Evolutionary conservation across 768 basidiomycete genomes (phyloP).

Genomic region (Podaxis carcinomalis): DNA sequence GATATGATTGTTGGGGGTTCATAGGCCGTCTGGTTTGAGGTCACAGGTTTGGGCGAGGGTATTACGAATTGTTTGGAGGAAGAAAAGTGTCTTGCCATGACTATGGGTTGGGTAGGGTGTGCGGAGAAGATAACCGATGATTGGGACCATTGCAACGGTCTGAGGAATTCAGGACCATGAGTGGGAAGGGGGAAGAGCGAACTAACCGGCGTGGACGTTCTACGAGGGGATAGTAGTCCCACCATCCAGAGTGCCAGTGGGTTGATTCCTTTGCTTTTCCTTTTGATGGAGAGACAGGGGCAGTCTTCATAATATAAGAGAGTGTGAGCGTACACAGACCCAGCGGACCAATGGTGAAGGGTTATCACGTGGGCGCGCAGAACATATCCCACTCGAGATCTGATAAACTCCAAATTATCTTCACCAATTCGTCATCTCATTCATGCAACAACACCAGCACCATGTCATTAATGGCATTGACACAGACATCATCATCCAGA

Average conservation of each 20-base stretch:
- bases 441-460: conserved; percentile 47
- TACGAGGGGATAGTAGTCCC: conserved; percentile 62
- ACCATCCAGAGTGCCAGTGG: conserved; percentile 66
- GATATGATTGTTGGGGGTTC: conserved; percentile 61
- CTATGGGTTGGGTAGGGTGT: conserved; percentile 55
- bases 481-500: conserved; percentile 78
- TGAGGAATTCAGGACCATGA: conserved; percentile 22
- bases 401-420: neutral
- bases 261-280: conserved; percentile 49
- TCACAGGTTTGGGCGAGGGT: conserved; percentile 47
- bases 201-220: conserved; percentile 54
- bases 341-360: no score
- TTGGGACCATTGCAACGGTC: conserved; percentile 69
- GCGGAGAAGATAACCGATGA: conserved; percentile 68
- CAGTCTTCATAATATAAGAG: conserved; percentile 12
- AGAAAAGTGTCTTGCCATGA: conserved; percentile 64
- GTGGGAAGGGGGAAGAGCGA: conserved; percentile 1
- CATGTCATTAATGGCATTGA: conserved; percentile 47
- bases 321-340: neutral
- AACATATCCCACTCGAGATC: neutral
- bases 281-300: conserved; percentile 41
- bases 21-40: conserved; percentile 43
- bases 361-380: conserved; percentile 6
- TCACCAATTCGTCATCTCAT: conserved; percentile 4
- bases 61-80: conserved; percentile 63